These are phyloP conservation scores for Hippophae rhamnoides DNA, from an alignment of 306 rosid genomes.

Conservation along the genomic window DNA sequence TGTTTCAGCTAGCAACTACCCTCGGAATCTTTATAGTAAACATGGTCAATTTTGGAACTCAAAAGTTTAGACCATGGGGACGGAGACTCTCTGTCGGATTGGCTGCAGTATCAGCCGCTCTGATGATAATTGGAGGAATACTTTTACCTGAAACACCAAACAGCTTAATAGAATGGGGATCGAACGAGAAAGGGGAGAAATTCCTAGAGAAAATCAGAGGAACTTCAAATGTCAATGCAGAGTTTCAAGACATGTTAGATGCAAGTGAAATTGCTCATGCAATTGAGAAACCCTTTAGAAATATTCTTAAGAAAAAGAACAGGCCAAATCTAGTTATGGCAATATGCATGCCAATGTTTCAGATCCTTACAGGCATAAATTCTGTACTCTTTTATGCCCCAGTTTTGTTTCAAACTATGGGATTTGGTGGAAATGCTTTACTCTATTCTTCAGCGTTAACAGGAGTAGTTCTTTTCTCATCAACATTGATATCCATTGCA, in stretches of 20 bases:
- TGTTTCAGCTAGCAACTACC: slow-evolving; percentile 93
- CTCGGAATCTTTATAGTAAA: slow-evolving; percentile 77
- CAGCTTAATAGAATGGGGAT: slow-evolving; percentile 62
- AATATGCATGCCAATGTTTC: slow-evolving; percentile 73
- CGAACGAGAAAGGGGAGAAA: slow-evolving; percentile 42
- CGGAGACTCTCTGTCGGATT: slow-evolving; percentile 86
- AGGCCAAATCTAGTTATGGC: slow-evolving; percentile 84
- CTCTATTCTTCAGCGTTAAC: slow-evolving; percentile 82
- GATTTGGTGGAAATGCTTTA: slow-evolving; percentile 63
- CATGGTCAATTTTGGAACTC: slow-evolving; percentile 83
- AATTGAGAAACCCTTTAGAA: slow-evolving; percentile 57
- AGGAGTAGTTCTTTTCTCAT: slow-evolving; percentile 72
- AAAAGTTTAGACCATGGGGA: slow-evolving; percentile 68
- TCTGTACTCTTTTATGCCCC: slow-evolving; percentile 87
- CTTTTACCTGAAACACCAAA: slow-evolving; percentile 89
- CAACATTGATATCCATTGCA: slow-evolving; percentile 73
- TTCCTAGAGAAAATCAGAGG: slow-evolving; percentile 66
- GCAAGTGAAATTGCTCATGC: slow-evolving; percentile 66
- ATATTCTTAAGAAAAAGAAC: slow-evolving; percentile 52
- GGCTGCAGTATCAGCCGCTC: slow-evolving; percentile 58
- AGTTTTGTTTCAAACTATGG: slow-evolving; percentile 77
- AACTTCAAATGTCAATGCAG: slow-evolving; percentile 58
- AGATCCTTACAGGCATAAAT: slow-evolving; percentile 82
- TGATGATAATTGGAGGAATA: slow-evolving; percentile 75
- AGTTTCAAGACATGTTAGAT: slow-evolving; percentile 72